Conservation (phyloP, 257 asterid genomes). For the Rhazya stricta region DNA sequence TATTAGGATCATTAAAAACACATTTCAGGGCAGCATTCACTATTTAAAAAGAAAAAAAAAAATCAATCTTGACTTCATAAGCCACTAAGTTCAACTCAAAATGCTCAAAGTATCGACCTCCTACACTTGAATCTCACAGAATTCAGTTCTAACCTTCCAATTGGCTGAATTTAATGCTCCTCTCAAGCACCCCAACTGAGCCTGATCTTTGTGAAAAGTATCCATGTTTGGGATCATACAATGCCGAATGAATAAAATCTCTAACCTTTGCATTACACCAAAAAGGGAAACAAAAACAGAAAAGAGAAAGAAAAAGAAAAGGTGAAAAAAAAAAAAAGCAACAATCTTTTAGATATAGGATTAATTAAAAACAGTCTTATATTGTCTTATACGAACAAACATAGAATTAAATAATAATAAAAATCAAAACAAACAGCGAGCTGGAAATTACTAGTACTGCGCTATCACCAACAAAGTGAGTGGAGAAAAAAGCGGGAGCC, state of each 20-base stretch:
- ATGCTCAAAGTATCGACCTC: neutral
- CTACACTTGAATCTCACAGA: neutral
- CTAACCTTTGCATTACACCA: slow-evolving; percentile 50
- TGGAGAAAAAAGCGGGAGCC: slow-evolving; percentile 50
- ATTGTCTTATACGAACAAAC: neutral
- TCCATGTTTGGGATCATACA: slow-evolving; percentile 76
- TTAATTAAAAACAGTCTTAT: slow-evolving; percentile 8
- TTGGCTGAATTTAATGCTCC: slow-evolving; percentile 74
- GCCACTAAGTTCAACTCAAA: neutral
- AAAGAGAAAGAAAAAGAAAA: no score
- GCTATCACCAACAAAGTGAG: slow-evolving; percentile 58
- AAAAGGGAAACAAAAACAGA: no score
- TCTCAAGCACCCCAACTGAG: slow-evolving; percentile 88
- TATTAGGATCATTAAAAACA: neutral
- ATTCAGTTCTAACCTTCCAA: slow-evolving; percentile 46
- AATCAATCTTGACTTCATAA: neutral
- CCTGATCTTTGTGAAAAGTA: slow-evolving; percentile 82
- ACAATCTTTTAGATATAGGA: slow-evolving; percentile 1
- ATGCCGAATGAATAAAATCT: slow-evolving; percentile 74
- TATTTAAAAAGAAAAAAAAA: no score
- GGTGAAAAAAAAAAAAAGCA: slow-evolving; percentile 7
- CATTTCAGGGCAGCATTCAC: neutral
- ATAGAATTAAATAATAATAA: neutral
- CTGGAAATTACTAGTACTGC: slow-evolving; percentile 56
- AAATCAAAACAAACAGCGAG: neutral